These are phyloP conservation scores for Neurospora tetrasperma DNA, from an alignment of 495 filamentous ascomycete genomes.

Conservation along the genomic window DNA sequence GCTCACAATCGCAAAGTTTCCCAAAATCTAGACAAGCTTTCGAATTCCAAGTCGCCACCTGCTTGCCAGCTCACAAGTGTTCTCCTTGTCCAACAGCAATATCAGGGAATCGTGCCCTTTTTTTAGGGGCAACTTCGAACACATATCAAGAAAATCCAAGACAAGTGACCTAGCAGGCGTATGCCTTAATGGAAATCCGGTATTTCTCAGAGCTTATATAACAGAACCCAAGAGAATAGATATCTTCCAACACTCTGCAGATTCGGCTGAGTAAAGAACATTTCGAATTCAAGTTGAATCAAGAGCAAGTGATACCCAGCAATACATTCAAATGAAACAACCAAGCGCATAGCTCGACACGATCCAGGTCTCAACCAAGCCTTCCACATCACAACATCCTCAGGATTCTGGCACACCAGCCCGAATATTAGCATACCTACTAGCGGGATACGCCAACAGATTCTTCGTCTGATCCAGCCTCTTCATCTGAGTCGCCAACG, in stretches of 20 bases:
- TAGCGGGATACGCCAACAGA: constrained; percentile 52
- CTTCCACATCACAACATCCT: background rate
- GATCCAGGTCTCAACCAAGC: background rate
- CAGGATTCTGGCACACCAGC: constrained; percentile 30
- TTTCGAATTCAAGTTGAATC: background rate
- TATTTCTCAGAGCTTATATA: background rate
- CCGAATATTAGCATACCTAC: constrained; percentile 61
- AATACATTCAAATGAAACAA: background rate
- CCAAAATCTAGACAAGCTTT: background rate
- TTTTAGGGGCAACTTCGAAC: background rate
- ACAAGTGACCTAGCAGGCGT: background rate
- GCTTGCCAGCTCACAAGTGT: background rate
- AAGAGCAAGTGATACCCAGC: background rate
- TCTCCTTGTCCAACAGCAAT: background rate
- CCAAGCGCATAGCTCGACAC: background rate
- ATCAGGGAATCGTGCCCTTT: background rate
- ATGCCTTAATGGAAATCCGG: background rate
- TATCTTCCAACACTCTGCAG: background rate
- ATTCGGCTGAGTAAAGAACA: background rate
- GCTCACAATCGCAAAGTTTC: background rate
- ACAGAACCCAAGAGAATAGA: background rate
- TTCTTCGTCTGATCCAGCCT: constrained; percentile 52
- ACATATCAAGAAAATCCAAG: background rate
- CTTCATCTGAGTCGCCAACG: constrained; percentile 41
- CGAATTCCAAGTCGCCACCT: background rate